Base-by-base conservation (phyloP, 1,139 yeast species). In the Meyerozyma guilliermondii region DNA sequence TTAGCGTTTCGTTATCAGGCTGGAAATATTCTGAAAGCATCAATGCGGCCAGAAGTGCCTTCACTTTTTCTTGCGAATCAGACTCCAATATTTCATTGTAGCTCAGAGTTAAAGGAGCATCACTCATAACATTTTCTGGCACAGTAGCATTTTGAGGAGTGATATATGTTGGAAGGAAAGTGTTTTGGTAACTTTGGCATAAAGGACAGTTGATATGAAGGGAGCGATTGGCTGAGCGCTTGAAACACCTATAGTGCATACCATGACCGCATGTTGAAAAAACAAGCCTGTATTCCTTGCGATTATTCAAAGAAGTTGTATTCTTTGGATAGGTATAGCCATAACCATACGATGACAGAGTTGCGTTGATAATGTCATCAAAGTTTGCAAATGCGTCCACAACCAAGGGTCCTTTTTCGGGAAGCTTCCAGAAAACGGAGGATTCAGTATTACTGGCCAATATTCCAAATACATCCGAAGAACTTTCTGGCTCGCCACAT, bases 221-320 rank as follows among this genome's bases (percentile, higher is more conserved):
- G 13, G 47, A 45, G 55, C 49, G 57, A 31, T 59, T 59, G 50
- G 66, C 58, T 58, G 62, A 55, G 54, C 55, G 44, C 23, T 55
- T 59, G 55, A 71, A 78, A 58, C 94, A 85, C 11, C 59, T 53
- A 48, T 64, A 71, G 58, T 84, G 94, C 64, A 83, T 74, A 8
- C 80, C 81, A 60, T 84, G 94, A 18, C 85, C 82, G 64, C 92
- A 84, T 2, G 87, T 80, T 3, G 77, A 66, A 14, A 75, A 63
- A 5, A 78, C 80, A 33, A 63, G 45, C 8, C 62, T 59, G 39
- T 50, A 50, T 41, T 50, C 46, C 23, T 40, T 47, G 7, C 46
- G 42, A 22, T 46, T 47, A 29, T 48, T 50, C 22, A 47, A 43
- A 10, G 13, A 17, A n/a, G 36, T 16, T 7, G 27, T 18, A 6